phyloP scores from a whole-genome alignment of 177 flowering plant genomes.

The Telopea speciosissima region DNA sequence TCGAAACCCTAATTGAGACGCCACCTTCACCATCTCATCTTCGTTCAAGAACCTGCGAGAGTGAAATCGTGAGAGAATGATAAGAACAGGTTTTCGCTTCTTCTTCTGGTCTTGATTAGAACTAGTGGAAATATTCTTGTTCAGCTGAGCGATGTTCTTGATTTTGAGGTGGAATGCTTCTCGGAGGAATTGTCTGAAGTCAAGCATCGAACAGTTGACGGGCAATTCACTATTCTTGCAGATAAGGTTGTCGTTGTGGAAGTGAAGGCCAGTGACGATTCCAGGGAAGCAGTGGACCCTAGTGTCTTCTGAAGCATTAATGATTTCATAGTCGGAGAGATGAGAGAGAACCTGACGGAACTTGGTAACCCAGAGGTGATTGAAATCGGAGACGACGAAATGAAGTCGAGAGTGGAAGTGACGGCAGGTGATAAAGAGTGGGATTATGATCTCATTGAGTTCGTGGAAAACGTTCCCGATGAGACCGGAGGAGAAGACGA shows the following conservation, averaged over 20 bases:
- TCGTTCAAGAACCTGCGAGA: constrained; percentile 2
- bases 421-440: constrained; percentile 44
- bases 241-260: constrained; percentile 28
- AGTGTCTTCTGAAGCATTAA: constrained; percentile 23
- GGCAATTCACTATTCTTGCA: constrained; percentile 26
- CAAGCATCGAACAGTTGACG: constrained; percentile 27
- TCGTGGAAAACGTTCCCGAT: constrained; percentile 52
- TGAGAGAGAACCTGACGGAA: constrained; percentile 27
- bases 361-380: constrained; percentile 24
- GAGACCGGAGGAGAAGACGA: constrained; percentile 50
- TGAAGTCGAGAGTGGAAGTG: constrained; percentile 27
- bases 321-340: constrained; percentile 29
- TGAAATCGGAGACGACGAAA: constrained; percentile 36
- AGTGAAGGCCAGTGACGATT: constrained; percentile 43
- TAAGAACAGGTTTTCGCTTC: constrained; percentile 20
- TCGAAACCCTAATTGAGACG: constrained; percentile 26
- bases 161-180: constrained; percentile 22
- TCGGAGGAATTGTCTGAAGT: constrained; percentile 33
- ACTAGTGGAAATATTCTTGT: too few relatives aligned
- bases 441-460: constrained; percentile 47
- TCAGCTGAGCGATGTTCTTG: background rate
- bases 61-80: constrained; percentile 22
- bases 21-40: constrained; percentile 2
- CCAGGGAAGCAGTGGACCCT: constrained; percentile 52
- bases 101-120: too few relatives aligned